Evolutionary conservation across 1,139 yeast genomes (phyloP).

Genomic region (Casaregolazyma lundiana): DNA sequence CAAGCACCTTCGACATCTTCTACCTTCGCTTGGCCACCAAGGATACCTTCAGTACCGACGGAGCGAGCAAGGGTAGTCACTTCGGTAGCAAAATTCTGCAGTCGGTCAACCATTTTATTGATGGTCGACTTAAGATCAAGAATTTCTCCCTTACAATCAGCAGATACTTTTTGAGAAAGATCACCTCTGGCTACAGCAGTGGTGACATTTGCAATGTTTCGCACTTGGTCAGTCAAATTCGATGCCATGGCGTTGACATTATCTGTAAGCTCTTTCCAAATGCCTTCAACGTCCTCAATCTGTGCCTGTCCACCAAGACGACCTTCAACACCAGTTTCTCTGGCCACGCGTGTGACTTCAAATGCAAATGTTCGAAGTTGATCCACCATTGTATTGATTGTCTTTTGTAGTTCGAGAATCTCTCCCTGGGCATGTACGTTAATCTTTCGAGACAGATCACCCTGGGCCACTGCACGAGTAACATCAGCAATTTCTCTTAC

Average conservation of each 20-base stretch:
- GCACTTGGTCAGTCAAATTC: slow-evolving; percentile 78
- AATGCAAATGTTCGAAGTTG: slow-evolving; percentile 82
- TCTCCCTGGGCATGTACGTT: slow-evolving; percentile 85
- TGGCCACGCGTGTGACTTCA: slow-evolving; percentile 81
- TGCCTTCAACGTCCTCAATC: slow-evolving; percentile 79
- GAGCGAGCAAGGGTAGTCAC: slow-evolving; percentile 83
- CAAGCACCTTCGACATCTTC: slow-evolving; percentile 92
- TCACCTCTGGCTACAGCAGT: slow-evolving; percentile 94
- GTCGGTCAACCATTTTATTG: slow-evolving; percentile 81
- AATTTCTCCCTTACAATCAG: slow-evolving; percentile 86
- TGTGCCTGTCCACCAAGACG: slow-evolving; percentile 84
- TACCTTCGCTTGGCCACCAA: slow-evolving; percentile 90
- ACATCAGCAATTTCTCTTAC: slow-evolving; percentile 85
- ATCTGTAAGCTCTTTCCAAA: slow-evolving; percentile 85
- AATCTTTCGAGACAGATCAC: slow-evolving; percentile 71
- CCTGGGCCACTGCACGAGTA: slow-evolving; percentile 77
- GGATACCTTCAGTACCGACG: slow-evolving; percentile 84
- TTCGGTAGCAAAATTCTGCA: slow-evolving; percentile 83
- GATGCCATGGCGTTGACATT: slow-evolving; percentile 86
- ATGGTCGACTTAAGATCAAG: slow-evolving; percentile 75
- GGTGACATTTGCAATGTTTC: slow-evolving; percentile 86
- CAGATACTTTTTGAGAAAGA: slow-evolving; percentile 77
- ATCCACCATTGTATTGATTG: slow-evolving; percentile 84
- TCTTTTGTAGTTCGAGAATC: slow-evolving; percentile 69
- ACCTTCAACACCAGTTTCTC: slow-evolving; percentile 88